Base-by-base conservation (phyloP, 2,329 filamentous ascomycete genomes). In the Ophiostoma tasmaniense region DNA sequence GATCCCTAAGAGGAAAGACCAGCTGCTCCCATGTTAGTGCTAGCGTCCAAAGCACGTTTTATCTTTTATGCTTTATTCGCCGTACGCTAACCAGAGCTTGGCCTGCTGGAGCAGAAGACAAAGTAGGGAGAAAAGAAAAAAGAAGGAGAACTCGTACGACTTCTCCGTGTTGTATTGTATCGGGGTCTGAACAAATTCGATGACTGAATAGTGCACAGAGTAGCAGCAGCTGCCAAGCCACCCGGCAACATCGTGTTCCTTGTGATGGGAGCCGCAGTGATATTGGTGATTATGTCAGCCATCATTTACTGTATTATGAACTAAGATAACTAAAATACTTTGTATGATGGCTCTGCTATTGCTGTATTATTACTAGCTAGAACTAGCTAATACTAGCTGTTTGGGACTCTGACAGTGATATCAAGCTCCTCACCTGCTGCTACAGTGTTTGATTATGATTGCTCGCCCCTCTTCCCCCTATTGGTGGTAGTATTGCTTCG, bases 21-120 rank as follows among this genome's bases (percentile, higher is more conserved):
- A n/a, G 33, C 33, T 33, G 33, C 33, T 20, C 45, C 8, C 22
- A 10, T 59, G 52, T 59, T 59, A 59, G 55, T 61, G 55, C 25
- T 61, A 61, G 55, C 55, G 25, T 61, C 55, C 25, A 61, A 17
- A 61, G 55, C 55, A 61, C 25, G 55, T 61, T 61, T 61, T 61
- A 61, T 30, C 13, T 61, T 61, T 61, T 30, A 28, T 28, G 55
- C 55, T 61, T 61, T 25, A 61, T 30, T 61, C 55, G 25, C 55
- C 25, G 25, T 13, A 61, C 55, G 14, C 55, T 30, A 61, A 14
- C 55, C 25, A 61, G 14, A 30, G 25, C 55, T 30, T 28, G 25
- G 11, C 22, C 25, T 28, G n/a, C 14, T 5, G 14, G 7, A 3
- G n/a, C 17, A n/a, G 4, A 22, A 14, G 2, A 13, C 2, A 14